These are phyloP conservation scores for Yamadazyma dendronema DNA, from an alignment of 1,139 yeast species.

Conservation along the genomic window DNA sequence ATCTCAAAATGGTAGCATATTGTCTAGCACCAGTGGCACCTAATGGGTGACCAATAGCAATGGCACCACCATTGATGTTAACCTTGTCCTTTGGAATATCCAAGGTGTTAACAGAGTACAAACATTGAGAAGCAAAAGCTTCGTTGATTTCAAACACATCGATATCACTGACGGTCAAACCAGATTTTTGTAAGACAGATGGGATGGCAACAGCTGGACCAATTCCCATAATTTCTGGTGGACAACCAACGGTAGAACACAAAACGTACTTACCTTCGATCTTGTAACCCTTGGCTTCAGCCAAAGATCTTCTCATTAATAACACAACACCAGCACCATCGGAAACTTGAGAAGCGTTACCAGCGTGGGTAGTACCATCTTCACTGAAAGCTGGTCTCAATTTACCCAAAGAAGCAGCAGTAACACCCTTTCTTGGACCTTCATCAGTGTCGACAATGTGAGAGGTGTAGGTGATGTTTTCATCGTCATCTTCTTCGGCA, in stretches of 20 bases:
- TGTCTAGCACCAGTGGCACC: conserved; percentile 97
- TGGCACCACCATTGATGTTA: conserved; percentile 94
- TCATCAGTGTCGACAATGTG: conserved; percentile 71
- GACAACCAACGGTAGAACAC: conserved; percentile 81
- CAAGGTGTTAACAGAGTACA: conserved; percentile 66
- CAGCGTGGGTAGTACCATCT: conserved; percentile 88
- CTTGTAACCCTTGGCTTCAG: conserved; percentile 67
- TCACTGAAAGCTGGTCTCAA: conserved; percentile 85
- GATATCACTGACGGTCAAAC: conserved; percentile 63
- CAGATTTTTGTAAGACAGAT: conserved; percentile 63
- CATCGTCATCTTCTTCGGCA: conserved; percentile 51
- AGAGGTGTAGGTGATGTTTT: conserved; percentile 38
- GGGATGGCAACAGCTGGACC: conserved; percentile 97
- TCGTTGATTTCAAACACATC: conserved; percentile 86
- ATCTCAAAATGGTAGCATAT: conserved; percentile 81
- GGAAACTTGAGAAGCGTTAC: conserved; percentile 92
- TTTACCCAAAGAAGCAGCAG: conserved; percentile 70
- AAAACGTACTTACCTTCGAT: conserved; percentile 74
- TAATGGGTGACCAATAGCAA: conserved; percentile 93
- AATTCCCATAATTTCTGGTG: conserved; percentile 96
- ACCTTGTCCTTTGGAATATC: conserved; percentile 71
- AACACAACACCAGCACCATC: conserved; percentile 95
- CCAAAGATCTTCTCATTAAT: conserved; percentile 84
- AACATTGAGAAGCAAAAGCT: conserved; percentile 94
- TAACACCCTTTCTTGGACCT: conserved; percentile 88